A percentile compares a stretch with the other conserved stretches of the same genome.
These are phyloP conservation scores for Funneliformis mosseae DNA, from an alignment of 192 early-diverging fungal genomes.

Conservation along the genomic window DNA sequence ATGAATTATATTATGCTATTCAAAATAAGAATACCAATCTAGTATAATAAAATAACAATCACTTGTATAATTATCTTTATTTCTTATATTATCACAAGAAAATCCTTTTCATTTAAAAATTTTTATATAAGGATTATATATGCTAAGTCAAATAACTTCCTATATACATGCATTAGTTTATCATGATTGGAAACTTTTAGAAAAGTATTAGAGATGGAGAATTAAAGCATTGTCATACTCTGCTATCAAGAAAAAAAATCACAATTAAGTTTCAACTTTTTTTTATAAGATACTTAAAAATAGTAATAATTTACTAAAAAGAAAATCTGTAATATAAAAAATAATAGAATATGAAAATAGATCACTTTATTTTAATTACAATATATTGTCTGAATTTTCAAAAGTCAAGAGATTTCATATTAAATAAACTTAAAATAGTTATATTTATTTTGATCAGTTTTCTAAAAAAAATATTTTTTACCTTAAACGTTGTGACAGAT, in stretches of 20 bases:
- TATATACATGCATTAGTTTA: constrained; percentile 14
- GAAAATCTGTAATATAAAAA: not conserved
- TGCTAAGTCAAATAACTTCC: too few species aligned
- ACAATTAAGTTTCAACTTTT: not conserved
- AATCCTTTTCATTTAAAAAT: not conserved
- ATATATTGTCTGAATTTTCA: not conserved
- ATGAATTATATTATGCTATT: not conserved
- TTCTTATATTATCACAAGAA: not conserved
- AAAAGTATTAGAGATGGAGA: not conserved
- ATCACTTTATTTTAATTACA: not conserved
- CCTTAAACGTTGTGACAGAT: too few species aligned
- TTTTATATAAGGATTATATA: constrained; percentile 2
- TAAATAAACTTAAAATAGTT: not conserved
- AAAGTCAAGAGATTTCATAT: not conserved
- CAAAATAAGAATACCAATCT: not conserved
- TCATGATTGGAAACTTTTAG: not conserved
- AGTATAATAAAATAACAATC: not conserved
- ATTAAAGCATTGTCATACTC: not conserved
- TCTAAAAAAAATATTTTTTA: too few species aligned
- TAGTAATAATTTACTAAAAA: not conserved
- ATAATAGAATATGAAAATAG: not conserved
- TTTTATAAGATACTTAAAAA: not conserved
- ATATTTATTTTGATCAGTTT: too few species aligned
- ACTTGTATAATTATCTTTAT: not conserved
- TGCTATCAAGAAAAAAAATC: not conserved